These are phyloP conservation scores for Coemansia sp. DNA, from an alignment of 192 early-diverging fungal genomes.

Conservation along the genomic window DNA sequence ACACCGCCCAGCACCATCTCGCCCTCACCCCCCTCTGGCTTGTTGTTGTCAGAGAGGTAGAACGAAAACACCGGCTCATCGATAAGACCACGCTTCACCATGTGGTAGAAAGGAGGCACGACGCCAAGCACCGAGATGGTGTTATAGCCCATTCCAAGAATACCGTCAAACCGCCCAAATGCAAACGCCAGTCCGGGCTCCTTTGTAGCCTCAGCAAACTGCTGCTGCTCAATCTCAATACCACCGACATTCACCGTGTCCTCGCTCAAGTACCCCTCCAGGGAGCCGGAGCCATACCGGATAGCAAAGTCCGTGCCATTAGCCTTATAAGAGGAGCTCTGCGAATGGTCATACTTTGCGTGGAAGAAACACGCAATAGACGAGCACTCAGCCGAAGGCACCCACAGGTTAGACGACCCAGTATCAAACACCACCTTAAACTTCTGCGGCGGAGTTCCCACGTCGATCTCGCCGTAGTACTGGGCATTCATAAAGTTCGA, in stretches of 20 bases:
- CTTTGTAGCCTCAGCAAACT: constrained; percentile 95
- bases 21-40: constrained; percentile 62
- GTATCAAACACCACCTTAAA: constrained; percentile 96
- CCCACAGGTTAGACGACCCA: constrained; percentile 94
- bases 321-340: constrained; percentile 74
- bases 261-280: constrained; percentile 92
- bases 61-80: constrained; percentile 89
- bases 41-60: constrained; percentile 76
- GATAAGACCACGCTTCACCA: constrained; percentile 79
- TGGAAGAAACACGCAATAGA: constrained; percentile 98
- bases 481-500: constrained; percentile 95
- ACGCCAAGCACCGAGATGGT: constrained; percentile 84
- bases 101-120: constrained; percentile 93
- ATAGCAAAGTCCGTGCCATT: constrained; percentile 97
- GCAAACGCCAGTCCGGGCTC: constrained; percentile 96
- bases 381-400: constrained; percentile 88
- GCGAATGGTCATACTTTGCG: constrained; percentile 75
- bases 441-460: constrained; percentile 86
- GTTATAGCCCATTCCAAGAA: constrained; percentile 90
- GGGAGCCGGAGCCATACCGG: constrained; percentile 86
- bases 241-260: constrained; percentile 78
- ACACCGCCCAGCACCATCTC: constrained; percentile 88
- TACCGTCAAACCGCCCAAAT: constrained; percentile 95
- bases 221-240: constrained; percentile 65
- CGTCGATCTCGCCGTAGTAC: constrained; percentile 89